Base-by-base conservation (phyloP, 2,329 filamentous ascomycete genomes). In the Colletotrichum magnum region DNA sequence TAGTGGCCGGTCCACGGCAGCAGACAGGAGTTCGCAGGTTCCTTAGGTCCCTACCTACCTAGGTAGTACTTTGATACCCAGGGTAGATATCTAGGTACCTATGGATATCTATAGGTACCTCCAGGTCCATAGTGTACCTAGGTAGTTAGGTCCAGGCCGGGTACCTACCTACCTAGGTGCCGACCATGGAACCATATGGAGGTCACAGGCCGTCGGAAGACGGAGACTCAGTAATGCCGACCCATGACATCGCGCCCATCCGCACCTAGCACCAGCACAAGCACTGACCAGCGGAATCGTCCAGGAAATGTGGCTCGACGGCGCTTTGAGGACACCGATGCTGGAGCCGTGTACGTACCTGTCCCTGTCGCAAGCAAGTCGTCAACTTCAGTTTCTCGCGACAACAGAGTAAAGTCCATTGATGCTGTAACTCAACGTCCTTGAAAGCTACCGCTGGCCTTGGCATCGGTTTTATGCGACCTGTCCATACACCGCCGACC, bases 291-390 rank as follows among this genome's bases (percentile, higher is more conserved):
- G 66, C 28, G 50, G 52, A 41, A 69, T 50, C 63, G 39, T 67
- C 62, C 51, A 51, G 62, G 67, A 69, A 69, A 69, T 69, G 67
- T 69, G 67, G 67, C 62, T 69, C 48, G 57, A 69, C 67, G 62
- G 57, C 51, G 52, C 56, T 60, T 69, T 69, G 63, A 69, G 67
- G 67, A 69, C 67, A 69, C 67, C 67, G 39, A 69, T 67, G 67
- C 67, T 69, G 56, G 66, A 69, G 62, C 51, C 39, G 51, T 67
- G 51, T 69, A 69, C 67, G 67, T 69, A 66, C 62, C 67, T 69
- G 28, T 36, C 56, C 18, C 28, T 36, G 63, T 57, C 67, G 67
- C 67, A 61, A 67, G 45, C 62, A 59, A 50, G 45, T 26, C 48
- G 32, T 56, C 54, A 59, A 56, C 61, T 32, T 69, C 63, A 18